Evolutionary conservation across 2,329 filamentous ascomycete genomes (phyloP).

Genomic region (Monilinia aucupariae): DNA sequence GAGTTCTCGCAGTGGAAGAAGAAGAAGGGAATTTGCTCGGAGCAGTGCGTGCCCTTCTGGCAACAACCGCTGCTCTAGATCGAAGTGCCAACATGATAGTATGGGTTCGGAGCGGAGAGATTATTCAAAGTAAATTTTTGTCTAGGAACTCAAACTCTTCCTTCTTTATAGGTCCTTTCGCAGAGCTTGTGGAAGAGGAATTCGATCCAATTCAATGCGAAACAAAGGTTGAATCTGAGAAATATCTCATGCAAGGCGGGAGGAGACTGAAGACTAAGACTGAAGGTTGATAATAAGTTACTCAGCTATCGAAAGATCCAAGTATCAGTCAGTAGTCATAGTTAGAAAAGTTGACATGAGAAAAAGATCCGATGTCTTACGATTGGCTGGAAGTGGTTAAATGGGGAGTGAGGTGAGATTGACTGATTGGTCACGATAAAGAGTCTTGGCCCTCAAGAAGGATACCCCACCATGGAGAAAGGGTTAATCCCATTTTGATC

Average conservation of each 20-base stretch:
- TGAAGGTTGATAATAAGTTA: too few relatives aligned
- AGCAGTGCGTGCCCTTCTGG: slow-evolving; percentile 31
- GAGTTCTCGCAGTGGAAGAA: slow-evolving; percentile 22
- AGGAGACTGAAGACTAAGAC: slow-evolving; percentile 12
- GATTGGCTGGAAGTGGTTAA: not conserved
- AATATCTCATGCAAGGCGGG: slow-evolving; percentile 33
- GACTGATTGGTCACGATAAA: not conserved
- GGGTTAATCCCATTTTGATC: too few relatives aligned
- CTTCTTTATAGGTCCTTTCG: slow-evolving; percentile 28
- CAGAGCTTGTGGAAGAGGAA: slow-evolving; percentile 24
- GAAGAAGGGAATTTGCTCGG: slow-evolving; percentile 27
- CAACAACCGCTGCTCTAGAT: slow-evolving; percentile 31
- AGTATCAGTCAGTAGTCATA: too few relatives aligned
- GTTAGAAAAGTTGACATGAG: not conserved
- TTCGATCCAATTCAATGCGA: slow-evolving; percentile 23
- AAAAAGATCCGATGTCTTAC: not conserved
- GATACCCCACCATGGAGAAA: not conserved
- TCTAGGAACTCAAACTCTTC: not conserved
- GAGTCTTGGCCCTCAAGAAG: not conserved
- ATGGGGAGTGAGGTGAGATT: not conserved
- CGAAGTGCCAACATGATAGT: slow-evolving; percentile 34
- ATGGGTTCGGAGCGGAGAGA: slow-evolving; percentile 10
- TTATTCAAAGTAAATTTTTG: not conserved
- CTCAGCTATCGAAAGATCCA: too few relatives aligned
- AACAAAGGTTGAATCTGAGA: slow-evolving; percentile 22